Evolutionary conservation across 2,329 filamentous ascomycete species (phyloP).

Genomic region (Exophiala mesophila): DNA sequence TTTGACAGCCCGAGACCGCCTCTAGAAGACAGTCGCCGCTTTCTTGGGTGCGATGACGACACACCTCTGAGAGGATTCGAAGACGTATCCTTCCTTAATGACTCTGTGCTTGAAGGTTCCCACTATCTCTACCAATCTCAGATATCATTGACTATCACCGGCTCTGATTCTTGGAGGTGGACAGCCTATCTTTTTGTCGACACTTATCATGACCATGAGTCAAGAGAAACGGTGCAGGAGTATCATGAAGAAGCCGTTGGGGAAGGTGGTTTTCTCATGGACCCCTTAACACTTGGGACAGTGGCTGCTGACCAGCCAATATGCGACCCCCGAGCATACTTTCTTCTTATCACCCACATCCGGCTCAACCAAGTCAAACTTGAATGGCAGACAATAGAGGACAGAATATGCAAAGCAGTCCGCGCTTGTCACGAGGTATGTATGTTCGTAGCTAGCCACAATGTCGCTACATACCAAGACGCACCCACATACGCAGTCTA

Average conservation of each 20-base stretch:
- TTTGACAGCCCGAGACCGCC: not conserved
- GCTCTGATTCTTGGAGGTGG: not conserved
- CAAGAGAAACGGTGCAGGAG: conserved; percentile 1
- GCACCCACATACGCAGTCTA: not conserved
- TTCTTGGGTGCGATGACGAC: not conserved
- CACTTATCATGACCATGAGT: conserved; percentile 1
- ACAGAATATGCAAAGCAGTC: not conserved
- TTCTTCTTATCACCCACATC: not conserved
- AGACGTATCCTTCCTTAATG: conserved; percentile 5
- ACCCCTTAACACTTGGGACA: conserved; percentile 2
- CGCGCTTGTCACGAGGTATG: not conserved
- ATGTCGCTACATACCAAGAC: not conserved
- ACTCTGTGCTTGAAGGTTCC: not conserved
- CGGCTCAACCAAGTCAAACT: conserved; percentile 1
- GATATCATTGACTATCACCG: not conserved
- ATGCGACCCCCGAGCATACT: conserved; percentile 4
- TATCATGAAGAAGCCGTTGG: not conserved
- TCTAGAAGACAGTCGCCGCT: conserved; percentile 1
- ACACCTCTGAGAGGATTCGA: not conserved
- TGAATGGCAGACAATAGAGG: conserved; percentile 1
- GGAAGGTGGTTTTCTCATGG: not conserved
- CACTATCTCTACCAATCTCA: not conserved
- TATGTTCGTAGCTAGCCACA: not conserved
- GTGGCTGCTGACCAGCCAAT: not conserved
- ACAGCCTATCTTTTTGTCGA: conserved; percentile 2